phyloP scores from a whole-genome alignment of 75 land plant genomes.

The Sequoiadendron giganteum region DNA sequence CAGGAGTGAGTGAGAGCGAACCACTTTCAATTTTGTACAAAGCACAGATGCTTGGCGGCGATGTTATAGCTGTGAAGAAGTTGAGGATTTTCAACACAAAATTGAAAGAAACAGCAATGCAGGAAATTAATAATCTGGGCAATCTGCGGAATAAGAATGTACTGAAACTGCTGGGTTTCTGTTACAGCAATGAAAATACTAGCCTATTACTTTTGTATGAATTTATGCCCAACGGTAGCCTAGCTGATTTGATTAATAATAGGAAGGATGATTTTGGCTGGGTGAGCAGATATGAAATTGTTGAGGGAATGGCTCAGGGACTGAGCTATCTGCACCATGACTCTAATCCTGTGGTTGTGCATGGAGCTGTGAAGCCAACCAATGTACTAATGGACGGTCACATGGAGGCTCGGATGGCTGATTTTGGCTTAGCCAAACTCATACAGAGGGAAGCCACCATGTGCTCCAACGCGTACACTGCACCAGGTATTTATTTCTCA shows the following conservation, averaged over 20 bases:
- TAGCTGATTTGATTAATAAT: conserved; percentile 37
- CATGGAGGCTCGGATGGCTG: conserved; percentile 54
- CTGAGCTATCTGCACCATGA: conserved; percentile 61
- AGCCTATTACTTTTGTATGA: conserved; percentile 58
- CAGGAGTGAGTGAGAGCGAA: neutral
- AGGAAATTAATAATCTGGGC: conserved; percentile 44
- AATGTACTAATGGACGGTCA: conserved; percentile 56
- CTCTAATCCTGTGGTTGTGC: conserved; percentile 54
- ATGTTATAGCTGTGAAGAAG: conserved; percentile 54
- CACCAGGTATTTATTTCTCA: conserved; percentile 24
- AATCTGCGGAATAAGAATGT: conserved; percentile 63
- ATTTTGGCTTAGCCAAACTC: conserved; percentile 49
- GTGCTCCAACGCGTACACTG: conserved; percentile 18
- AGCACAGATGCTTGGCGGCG: conserved; percentile 57
- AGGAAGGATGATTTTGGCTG: conserved; percentile 28
- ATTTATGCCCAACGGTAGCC: conserved; percentile 63
- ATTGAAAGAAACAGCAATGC: conserved; percentile 11
- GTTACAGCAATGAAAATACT: conserved; percentile 44
- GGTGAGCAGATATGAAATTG: conserved; percentile 42
- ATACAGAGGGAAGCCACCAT: conserved; percentile 15
- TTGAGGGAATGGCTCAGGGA: conserved; percentile 53
- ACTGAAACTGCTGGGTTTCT: conserved; percentile 60
- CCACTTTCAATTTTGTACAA: conserved; percentile 23
- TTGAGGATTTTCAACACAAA: conserved; percentile 37
- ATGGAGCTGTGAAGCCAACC: conserved; percentile 54